Conservation (phyloP, 2,329 filamentous ascomycete genomes). For the Arthrocladium fulminans region DNA sequence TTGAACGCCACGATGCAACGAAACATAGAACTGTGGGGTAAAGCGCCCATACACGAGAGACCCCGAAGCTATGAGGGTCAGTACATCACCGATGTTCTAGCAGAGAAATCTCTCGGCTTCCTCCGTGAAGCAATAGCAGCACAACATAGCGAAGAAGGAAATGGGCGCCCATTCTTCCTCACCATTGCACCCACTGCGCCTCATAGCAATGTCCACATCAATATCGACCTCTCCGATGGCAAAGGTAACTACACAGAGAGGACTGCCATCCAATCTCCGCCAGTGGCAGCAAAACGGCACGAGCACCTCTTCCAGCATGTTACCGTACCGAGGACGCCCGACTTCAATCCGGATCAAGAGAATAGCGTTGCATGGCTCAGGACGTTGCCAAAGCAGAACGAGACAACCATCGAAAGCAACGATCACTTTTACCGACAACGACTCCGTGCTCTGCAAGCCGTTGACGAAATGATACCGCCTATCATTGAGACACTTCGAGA, state of each 20-base stretch:
- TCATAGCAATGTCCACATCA: conserved; percentile 47
- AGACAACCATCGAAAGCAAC: conserved; percentile 41
- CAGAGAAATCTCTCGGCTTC: conserved; percentile 50
- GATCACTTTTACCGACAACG: conserved; percentile 46
- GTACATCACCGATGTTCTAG: conserved; percentile 52
- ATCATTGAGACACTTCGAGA: conserved; percentile 36
- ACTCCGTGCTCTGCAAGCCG: conserved; percentile 43
- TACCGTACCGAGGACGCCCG: conserved; percentile 51
- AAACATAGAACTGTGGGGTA: conserved; percentile 33
- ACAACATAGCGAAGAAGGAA: conserved; percentile 14
- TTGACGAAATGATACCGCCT: conserved; percentile 47
- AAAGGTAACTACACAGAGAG: conserved; percentile 20
- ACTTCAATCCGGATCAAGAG: conserved; percentile 56
- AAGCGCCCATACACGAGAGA: conserved; percentile 27
- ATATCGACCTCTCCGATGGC: conserved; percentile 1
- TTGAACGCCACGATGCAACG: conserved; percentile 56
- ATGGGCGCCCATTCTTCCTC: conserved; percentile 55
- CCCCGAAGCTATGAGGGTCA: conserved; percentile 49
- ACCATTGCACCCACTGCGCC: conserved; percentile 58
- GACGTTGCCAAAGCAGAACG: conserved; percentile 37
- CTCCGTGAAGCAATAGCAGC: conserved; percentile 50
- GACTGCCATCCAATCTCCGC: conserved; percentile 35
- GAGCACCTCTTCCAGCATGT: conserved; percentile 52
- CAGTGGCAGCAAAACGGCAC: conserved; percentile 54
- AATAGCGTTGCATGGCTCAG: conserved; percentile 41